Percentiles rank a stretch among this genome's conserved stretches.
phyloP scores from a whole-genome alignment of 106 monocot genomes.

The Agapanthus africanus region DNA sequence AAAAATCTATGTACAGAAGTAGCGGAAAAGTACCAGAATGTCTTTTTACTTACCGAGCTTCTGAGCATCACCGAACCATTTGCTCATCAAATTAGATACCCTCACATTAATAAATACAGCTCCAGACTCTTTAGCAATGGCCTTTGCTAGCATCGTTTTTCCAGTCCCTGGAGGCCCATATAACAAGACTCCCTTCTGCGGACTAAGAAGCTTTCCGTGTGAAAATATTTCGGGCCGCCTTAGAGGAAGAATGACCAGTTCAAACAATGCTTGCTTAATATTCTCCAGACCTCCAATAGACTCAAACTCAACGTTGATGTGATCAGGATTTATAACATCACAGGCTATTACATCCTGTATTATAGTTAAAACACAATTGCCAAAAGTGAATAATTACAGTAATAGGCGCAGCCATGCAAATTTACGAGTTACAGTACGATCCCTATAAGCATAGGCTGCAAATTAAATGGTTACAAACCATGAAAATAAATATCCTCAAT shows the following conservation, averaged over 20 bases:
- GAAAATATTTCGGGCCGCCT: slow-evolving; percentile 81
- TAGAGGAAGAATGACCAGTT: slow-evolving; percentile 93
- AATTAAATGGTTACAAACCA: too few species aligned
- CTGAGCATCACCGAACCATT: slow-evolving; percentile 99
- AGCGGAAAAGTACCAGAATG: too few species aligned
- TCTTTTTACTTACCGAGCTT: slow-evolving; percentile 90
- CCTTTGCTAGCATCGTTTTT: slow-evolving; percentile 98
- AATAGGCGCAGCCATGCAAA: too few species aligned
- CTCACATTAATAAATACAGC: slow-evolving; percentile 97
- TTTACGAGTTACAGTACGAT: too few species aligned
- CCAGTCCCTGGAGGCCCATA: slow-evolving; percentile 97
- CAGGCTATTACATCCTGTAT: slow-evolving; percentile 92
- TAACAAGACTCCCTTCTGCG: slow-evolving; percentile 88
- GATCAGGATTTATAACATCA: slow-evolving; percentile 95
- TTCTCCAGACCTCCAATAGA: slow-evolving; percentile 85
- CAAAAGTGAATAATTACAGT: too few species aligned
- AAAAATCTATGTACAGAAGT: too few species aligned
- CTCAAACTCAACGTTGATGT: slow-evolving; percentile 87
- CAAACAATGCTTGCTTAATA: slow-evolving; percentile 71
- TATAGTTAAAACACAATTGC: slow-evolving; percentile 10
- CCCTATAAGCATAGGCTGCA: too few species aligned
- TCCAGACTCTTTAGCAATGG: slow-evolving; percentile 89
- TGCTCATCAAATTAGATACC: slow-evolving; percentile 95
- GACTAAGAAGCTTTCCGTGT: slow-evolving; percentile 88
- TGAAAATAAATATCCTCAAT: too few species aligned